Evolutionary conservation across 306 rosid genomes (phyloP), one percentile per base, ranked within the genome.

Genomic region (Vicia faba): DNA sequence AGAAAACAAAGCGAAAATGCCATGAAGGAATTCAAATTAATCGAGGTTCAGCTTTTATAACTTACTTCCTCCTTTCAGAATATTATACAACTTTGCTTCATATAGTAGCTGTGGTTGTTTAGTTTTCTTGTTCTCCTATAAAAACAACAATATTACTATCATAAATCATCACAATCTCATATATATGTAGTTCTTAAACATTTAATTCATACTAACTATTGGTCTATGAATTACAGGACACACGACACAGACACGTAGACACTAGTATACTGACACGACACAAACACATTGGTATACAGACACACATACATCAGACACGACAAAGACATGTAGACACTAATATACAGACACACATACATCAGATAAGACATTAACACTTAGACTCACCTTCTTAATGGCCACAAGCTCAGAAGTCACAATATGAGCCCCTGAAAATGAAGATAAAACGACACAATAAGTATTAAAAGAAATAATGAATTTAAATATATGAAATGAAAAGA

Each of bases 11-110:
- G 8, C 25, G 23, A 46, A 51, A 71, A 11, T 14, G 12, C 54
- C 38, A 31, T 5, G 1, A 51, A 61, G 48, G 50, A 29, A 72
- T 56, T 63, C 26, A 39, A 26, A 68, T 68, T 54, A 19, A 39
- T 10, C 8, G 4, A 35, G 26, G 44, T 26, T 41, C 20, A 51
- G 70, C 70, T 80, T 67, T 76, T 69, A 64, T 40, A 64, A 75
- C 89, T 86, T 66, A 86, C 91, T 77, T 81, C 85, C 91, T 79
- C 91, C 91, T 71, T 77, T 81, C 56, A 86, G 83, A 72, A 50
- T 53, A 19, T 39, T 74, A 68, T 86, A 86, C 61, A 86, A 63
- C 77, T 79, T 86, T 69, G 86, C 84, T 61, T 86, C 91, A 49
- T 68, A 83, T 35, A 71, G 50, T 23, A 86, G 81, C 78, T 83